Conservation (phyloP, 1,139 yeast genomes). For the Geotrichum restrictum region DNA sequence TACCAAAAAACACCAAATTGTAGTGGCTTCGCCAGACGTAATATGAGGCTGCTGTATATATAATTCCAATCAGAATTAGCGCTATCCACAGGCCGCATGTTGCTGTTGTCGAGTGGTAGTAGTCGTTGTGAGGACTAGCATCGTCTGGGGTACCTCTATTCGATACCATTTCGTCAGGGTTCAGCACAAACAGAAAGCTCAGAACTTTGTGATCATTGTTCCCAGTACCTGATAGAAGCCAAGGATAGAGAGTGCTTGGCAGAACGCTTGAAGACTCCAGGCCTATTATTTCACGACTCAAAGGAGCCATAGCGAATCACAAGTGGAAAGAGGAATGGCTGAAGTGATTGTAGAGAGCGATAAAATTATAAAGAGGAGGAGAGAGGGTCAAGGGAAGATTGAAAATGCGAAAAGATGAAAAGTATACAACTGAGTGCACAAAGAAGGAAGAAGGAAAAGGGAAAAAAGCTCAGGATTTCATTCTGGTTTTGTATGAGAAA, state of each 20-base stretch:
- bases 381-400: background rate
- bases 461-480: background rate
- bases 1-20: background rate
- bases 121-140: background rate
- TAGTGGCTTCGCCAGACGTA: background rate
- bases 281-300: no score
- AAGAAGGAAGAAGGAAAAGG: background rate
- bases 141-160: background rate
- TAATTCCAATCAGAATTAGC: background rate
- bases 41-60: background rate
- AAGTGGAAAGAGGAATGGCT: no score
- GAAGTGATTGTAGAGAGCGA: background rate
- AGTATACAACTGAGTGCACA: no score
- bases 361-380: background rate
- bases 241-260: no score
- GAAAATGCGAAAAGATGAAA: background rate
- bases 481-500: background rate
- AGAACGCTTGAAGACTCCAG: no score
- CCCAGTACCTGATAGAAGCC: no score
- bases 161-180: background rate
- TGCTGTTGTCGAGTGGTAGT: background rate
- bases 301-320: no score
- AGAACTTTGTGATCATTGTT: background rate
- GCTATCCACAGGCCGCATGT: background rate
- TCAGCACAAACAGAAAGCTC: background rate